These are phyloP conservation scores for Penicillium palitans DNA, from an alignment of 2,329 filamentous ascomycete species.

Conservation along the genomic window DNA sequence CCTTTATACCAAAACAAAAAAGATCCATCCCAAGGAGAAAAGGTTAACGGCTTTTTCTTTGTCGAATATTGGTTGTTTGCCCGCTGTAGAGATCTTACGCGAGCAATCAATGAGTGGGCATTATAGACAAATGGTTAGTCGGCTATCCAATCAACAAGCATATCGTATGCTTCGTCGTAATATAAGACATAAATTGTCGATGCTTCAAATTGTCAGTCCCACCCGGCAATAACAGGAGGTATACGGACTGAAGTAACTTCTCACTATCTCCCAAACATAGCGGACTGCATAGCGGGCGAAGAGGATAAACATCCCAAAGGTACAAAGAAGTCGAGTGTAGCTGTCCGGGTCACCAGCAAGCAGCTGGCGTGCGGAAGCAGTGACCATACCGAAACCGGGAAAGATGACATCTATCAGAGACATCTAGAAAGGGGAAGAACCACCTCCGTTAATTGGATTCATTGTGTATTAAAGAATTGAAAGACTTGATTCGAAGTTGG, in stretches of 20 bases:
- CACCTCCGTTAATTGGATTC: no score
- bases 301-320: slow-evolving; percentile 17
- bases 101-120: slow-evolving; percentile 18
- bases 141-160: slow-evolving; percentile 20
- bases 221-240: slow-evolving; percentile 8
- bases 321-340: slow-evolving; percentile 18
- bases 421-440: slow-evolving; percentile 5
- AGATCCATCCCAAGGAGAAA: slow-evolving; percentile 23
- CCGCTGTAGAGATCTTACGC: slow-evolving; percentile 15
- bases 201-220: slow-evolving; percentile 15
- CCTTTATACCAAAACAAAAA: slow-evolving; percentile 26
- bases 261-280: slow-evolving; percentile 20
- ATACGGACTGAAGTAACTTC: slow-evolving; percentile 23
- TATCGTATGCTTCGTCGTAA: slow-evolving; percentile 22
- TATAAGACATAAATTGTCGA: slow-evolving; percentile 21
- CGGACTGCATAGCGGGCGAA: slow-evolving; percentile 18
- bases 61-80: slow-evolving; percentile 11
- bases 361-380: slow-evolving; percentile 17
- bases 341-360: slow-evolving; percentile 21
- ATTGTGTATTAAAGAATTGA: no score
- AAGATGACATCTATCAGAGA: slow-evolving; percentile 23
- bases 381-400: slow-evolving; percentile 18
- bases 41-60: slow-evolving; percentile 21
- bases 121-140: slow-evolving; percentile 16
- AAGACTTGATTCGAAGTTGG: no score